These are phyloP conservation scores for Colletotrichum tropicale DNA, from an alignment of 2,329 filamentous ascomycete genomes.

Conservation along the genomic window DNA sequence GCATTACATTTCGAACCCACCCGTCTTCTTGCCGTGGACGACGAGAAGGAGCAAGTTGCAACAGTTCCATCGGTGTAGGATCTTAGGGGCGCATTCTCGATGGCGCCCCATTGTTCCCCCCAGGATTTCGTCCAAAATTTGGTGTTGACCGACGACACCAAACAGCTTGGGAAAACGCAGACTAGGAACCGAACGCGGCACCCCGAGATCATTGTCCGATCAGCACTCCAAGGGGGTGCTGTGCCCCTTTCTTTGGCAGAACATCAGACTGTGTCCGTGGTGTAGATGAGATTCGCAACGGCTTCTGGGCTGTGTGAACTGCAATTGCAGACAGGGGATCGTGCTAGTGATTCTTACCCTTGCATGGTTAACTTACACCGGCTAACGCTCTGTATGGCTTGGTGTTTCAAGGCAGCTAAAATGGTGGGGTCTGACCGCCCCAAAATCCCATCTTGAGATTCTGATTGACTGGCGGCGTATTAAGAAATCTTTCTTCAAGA, in stretches of 20 bases:
- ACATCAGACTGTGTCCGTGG: neutral
- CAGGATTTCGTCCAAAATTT: neutral
- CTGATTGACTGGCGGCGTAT: neutral
- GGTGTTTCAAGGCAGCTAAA: slow-evolving; percentile 6
- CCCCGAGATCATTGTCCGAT: neutral
- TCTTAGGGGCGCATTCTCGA: neutral
- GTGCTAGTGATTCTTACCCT: neutral
- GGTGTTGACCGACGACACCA: neutral
- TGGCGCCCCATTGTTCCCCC: neutral
- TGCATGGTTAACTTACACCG: slow-evolving; percentile 1
- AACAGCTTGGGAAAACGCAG: neutral
- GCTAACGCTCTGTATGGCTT: neutral
- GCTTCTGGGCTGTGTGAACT: neutral
- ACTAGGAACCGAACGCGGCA: neutral
- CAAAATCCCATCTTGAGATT: neutral
- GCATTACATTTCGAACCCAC: neutral
- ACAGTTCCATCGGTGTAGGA: neutral
- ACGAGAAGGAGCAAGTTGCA: neutral
- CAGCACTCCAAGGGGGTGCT: neutral
- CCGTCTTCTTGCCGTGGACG: neutral
- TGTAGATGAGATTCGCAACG: neutral
- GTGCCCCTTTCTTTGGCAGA: neutral
- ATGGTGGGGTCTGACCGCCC: neutral
- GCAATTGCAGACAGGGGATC: neutral
- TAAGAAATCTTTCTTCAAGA: neutral